Percentiles rank a stretch among this genome's conserved stretches.
These are phyloP conservation scores for Ophiostoma ulmi DNA, from an alignment of 2,329 filamentous ascomycete species.

Conservation along the genomic window DNA sequence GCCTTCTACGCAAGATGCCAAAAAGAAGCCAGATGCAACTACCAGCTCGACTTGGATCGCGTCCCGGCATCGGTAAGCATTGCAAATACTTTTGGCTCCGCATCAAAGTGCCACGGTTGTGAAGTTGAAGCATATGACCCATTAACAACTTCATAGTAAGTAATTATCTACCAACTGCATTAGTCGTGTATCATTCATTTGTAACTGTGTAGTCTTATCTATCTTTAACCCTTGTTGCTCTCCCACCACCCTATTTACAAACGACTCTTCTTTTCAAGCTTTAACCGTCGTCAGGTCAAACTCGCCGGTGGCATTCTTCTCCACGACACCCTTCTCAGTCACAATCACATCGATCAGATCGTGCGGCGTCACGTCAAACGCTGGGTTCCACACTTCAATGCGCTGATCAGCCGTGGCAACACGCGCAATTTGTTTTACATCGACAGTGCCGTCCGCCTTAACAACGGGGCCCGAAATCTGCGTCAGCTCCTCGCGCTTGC, in stretches of 20 bases:
- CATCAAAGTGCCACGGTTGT: too few species aligned
- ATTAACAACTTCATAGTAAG: too few species aligned
- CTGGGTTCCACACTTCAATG: constrained; percentile 91
- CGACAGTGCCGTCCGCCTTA: constrained; percentile 56
- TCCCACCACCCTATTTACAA: neutral
- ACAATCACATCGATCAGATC: constrained; percentile 88
- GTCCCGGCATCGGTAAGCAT: too few species aligned
- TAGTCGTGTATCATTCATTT: neutral
- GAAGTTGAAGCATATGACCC: too few species aligned
- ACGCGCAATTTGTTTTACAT: constrained; percentile 58
- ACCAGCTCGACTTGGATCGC: too few species aligned
- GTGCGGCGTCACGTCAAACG: constrained; percentile 90
- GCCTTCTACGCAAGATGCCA: neutral
- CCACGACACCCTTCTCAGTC: constrained; percentile 82
- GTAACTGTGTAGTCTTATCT: neutral
- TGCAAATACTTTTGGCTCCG: too few species aligned
- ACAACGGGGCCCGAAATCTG: constrained; percentile 74
- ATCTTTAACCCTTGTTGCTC: neutral
- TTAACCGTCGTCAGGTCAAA: constrained; percentile 53
- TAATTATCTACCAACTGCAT: neutral
- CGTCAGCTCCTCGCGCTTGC: constrained; percentile 74
- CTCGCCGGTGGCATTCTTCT: constrained; percentile 64
- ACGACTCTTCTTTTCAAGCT: neutral
- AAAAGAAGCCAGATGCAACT: neutral
- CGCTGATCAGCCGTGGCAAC: constrained; percentile 74